A percentile compares a stretch with the other conserved stretches of the same genome.
Evolutionary conservation across 306 rosid species (phyloP).

Genomic region (Spatholobus suberectus): DNA sequence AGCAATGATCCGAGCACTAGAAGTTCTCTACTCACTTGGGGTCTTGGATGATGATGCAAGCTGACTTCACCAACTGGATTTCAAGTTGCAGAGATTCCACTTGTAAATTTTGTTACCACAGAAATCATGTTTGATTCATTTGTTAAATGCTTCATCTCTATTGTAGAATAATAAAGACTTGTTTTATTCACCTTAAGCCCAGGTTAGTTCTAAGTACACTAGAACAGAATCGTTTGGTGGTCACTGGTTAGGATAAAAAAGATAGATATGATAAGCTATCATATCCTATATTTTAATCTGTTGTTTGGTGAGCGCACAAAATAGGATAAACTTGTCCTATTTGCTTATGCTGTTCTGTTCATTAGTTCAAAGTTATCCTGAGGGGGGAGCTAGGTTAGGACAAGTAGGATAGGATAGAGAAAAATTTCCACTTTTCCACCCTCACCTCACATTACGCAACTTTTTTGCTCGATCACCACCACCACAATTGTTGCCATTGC

Average conservation of each 20-base stretch:
- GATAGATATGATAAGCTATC: neutral
- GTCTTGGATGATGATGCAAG: slow-evolving; percentile 89
- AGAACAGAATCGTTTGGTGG: neutral
- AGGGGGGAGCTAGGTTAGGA: neutral
- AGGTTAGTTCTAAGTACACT: slow-evolving; percentile 20
- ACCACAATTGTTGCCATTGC: neutral
- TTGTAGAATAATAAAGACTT: neutral
- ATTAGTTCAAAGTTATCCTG: neutral
- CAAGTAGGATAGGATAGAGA: neutral
- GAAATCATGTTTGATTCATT: slow-evolving; percentile 37
- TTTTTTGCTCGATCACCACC: neutral
- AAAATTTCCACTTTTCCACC: neutral
- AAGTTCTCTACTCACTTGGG: slow-evolving; percentile 91
- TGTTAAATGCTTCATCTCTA: slow-evolving; percentile 30
- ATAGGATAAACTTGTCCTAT: neutral
- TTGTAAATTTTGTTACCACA: slow-evolving; percentile 56
- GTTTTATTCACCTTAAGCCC: slow-evolving; percentile 19
- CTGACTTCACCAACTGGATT: slow-evolving; percentile 95
- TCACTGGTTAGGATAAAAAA: neutral
- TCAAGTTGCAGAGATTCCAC: slow-evolving; percentile 96
- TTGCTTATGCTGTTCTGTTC: too few relatives aligned
- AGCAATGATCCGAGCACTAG: slow-evolving; percentile 94
- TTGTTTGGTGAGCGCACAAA: neutral
- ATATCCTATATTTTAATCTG: neutral
- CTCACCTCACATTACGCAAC: neutral